Evolutionary conservation across 2,329 filamentous ascomycete genomes (phyloP), one percentile per base, ranked within the genome.

Genomic region (Lasiodiplodia hormozganensis): DNA sequence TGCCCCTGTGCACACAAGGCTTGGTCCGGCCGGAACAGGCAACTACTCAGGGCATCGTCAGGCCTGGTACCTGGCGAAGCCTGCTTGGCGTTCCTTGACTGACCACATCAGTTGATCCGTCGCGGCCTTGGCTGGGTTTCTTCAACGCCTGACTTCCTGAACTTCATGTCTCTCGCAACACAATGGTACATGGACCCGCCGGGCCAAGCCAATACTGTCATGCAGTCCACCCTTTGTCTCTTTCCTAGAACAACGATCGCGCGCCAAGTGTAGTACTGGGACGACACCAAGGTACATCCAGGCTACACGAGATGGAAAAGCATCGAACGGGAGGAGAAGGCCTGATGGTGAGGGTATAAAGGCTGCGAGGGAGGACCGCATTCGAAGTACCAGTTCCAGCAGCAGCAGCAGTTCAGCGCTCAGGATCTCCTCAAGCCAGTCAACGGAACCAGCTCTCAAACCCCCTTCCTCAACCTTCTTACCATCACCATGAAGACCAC

Each of bases 181-280:
- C 23, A 36, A 16, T 11, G n/a, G 11, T 34, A 34, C 40, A 43
- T 18, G 40, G 40, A 5, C 56, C 28, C 18, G 31, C 54, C 21
- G 21, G 36, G 57, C 57, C 57, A 60, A 60, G 57, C 57, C 57
- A 60, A 60, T 60, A 60, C 57, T 60, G 57, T 47, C 38, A 25
- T 38, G 57, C 57, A 60, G 23, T 60, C 12, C 4, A 11, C 21
- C 34, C 21, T 47, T 60, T 47, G 57, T 47, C 38, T 60, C 57
- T 60, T 60, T 60, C 57, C 57, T 38, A 60, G 57, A 60, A 38
- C 21, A 11, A 23, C 34, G 1, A 47, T 57, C 54, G 54, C 54
- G 54, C 54, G 54, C 54, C 38, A 47, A 60, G 36, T 38, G 21
- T 47, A 47, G 57, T n/a, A 28, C 21, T 4, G 38, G 36, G 38